Base-by-base conservation (phyloP, 352 stramenopile species). In the Phytophthora megakarya region DNA sequence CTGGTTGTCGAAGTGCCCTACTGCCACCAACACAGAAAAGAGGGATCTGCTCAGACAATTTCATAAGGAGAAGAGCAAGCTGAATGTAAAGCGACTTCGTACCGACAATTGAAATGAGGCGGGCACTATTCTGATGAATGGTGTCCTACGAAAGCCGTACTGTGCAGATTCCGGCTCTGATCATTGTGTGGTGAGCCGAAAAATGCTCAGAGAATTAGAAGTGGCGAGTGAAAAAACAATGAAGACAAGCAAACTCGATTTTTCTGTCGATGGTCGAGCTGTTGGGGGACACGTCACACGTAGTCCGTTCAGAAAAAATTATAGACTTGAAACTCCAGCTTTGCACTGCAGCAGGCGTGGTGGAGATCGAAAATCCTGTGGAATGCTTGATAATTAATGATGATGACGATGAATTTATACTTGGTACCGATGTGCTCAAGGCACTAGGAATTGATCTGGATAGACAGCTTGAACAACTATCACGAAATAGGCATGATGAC, bases 391-490 rank as follows among this genome's bases (percentile, higher is more conserved):
- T 65, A 4, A 58, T 57, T 13, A 37, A 65, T 25, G 16, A 64
- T 1, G 19, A 56, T 8, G 55, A 64, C 13, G 45, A 51, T 30
- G 55, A 49, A 28, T 56, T 64, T 10, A 64, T 64, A 44, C 4
- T 57, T 1, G 55, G 25, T 13, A 64, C 50, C 10, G 35, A 56
- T 43, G 55, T 64, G 1, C 8, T 64, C 8, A 12, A 28, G 1
- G 43, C 37, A 5, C 26, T 64, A 3, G 55, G 55, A 2, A 64
- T 64, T 37, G 26, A 32, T 32, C 5, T 32, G 5, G 26, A 32
- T 32, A 32, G 26, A 32, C 26, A 63, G 7, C 7, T 64, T 5
- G 45, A 57, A 16, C 45, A 57, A 12, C 35, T 64, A 0, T 32
- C 5, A 32, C 26, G 26, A 32, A 9, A 32, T 32, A 32, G 26